These are phyloP conservation scores for Aspergillus carlsbadensis DNA, from an alignment of 495 filamentous ascomycete species.

Conservation along the genomic window DNA sequence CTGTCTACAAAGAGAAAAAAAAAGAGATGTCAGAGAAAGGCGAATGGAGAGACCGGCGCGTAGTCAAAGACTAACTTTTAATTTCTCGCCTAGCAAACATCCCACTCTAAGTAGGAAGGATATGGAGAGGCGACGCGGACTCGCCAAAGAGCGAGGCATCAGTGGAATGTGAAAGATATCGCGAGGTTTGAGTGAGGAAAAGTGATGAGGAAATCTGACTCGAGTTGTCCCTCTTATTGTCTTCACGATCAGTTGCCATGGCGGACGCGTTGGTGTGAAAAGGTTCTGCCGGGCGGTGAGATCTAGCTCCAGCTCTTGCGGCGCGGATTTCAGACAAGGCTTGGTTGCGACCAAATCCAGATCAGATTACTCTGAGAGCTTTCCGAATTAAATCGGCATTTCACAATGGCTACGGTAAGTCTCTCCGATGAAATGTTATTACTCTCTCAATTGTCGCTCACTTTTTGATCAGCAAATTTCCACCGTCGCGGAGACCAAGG, in stretches of 20 bases:
- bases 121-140: too few relatives aligned
- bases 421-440: neutral
- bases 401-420: conserved; percentile 45
- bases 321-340: conserved; percentile 8
- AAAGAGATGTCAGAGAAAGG: neutral
- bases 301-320: conserved; percentile 11
- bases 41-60: neutral
- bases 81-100: neutral
- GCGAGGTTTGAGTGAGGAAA: neutral
- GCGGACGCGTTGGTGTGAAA: neutral
- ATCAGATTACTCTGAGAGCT: conserved; percentile 9
- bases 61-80: neutral
- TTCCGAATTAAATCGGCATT: neutral
- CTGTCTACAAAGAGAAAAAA: neutral
- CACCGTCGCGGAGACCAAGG: conserved; percentile 90
- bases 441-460: conserved; percentile 14
- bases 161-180: neutral
- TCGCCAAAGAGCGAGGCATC: neutral
- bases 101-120: neutral
- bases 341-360: conserved; percentile 8
- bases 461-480: conserved; percentile 66
- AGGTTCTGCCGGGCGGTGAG: conserved; percentile 33
- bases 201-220: neutral
- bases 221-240: neutral
- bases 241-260: conserved; percentile 1